Evolutionary conservation across 2,329 filamentous ascomycete genomes (phyloP), one percentile per base, ranked within the genome.

Genomic region (Akanthomyces dipterigenus): DNA sequence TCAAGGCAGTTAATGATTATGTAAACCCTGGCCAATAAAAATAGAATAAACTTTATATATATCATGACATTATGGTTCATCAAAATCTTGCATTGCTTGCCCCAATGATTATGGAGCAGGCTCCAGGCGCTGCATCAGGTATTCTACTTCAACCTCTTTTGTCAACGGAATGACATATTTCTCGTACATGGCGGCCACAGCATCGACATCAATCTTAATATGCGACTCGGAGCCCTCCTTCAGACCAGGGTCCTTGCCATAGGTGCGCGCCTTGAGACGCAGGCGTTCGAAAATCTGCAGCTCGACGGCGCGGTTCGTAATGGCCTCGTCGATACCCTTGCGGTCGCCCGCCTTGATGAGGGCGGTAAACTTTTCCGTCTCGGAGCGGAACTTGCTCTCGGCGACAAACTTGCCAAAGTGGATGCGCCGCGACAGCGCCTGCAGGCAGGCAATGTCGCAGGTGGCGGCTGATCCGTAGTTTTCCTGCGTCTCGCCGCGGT

Each of bases 401-500:
- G 95, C 95, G 9, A 99, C 95, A 70, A 98, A 98, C 78, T 98
- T 99, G 67, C 95, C 95, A 77, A 96, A 99, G 76, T 99, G 95
- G 67, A 99, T 95, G 60, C 95, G 82, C 46, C 93, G 84, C 43
- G 91, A 96, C 51, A 99, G 78, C 3, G 95, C 90, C 78, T 99
- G 95, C 65, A 99, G 80, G 69, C 90, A 93, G 58, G 85, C 83
- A 64, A 99, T 95, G 75, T 99, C 95, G 72, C 89, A 92, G 1
- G 91, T 96, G 1, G 92, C 93, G 1, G 93, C 83, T 6, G 90
- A 96, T 18, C 95, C 95, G 77, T 98, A 99, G 77, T 99, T 97
- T 76, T 98, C 95, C 73, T 91, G 87, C 16, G 85, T 84, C 73
- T 96, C 93, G 54, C 90, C 91, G 62, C 92, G 83, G 74, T 97